Evolutionary conservation across 176 grass and related monocot genomes (phyloP).

Genomic region (Zea mays): DNA sequence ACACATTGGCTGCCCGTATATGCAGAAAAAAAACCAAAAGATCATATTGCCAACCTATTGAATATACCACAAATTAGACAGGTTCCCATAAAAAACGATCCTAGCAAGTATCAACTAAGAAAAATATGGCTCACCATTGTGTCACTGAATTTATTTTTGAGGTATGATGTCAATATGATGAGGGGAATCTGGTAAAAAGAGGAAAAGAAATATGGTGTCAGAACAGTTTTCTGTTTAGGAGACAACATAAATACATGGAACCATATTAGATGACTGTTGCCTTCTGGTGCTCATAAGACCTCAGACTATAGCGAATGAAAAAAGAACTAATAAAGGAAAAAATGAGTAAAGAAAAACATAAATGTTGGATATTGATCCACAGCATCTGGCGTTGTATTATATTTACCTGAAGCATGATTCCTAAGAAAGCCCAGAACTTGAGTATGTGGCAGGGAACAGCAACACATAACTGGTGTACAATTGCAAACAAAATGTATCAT

Average conservation of each 20-base stretch:
- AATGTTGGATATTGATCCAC: background rate
- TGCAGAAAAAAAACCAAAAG: constrained; percentile 99
- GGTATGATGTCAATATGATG: constrained; percentile 78
- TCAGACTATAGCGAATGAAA: background rate
- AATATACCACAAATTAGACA: constrained; percentile 28
- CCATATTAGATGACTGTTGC: background rate
- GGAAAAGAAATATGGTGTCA: constrained; percentile 26
- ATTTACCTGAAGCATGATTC: constrained; percentile 89
- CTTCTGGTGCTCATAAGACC: background rate
- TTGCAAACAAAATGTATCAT: constrained; percentile 33
- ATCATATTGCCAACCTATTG: constrained; percentile 95
- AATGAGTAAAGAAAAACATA: background rate
- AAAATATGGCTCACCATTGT: constrained; percentile 66
- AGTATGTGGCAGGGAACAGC: constrained; percentile 88
- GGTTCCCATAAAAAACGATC: constrained; percentile 13
- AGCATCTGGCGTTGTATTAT: background rate
- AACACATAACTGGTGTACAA: constrained; percentile 63
- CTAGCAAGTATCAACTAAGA: background rate
- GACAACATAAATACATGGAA: constrained; percentile 4
- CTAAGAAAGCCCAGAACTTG: constrained; percentile 97
- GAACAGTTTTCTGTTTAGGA: background rate
- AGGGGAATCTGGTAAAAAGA: constrained; percentile 66
- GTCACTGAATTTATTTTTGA: constrained; percentile 84
- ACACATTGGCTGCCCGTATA: constrained; percentile 91
- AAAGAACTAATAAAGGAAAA: background rate